These are phyloP conservation scores for Globisporangium echinulatum DNA, from an alignment of 352 stramenopile genomes.

Conservation along the genomic window DNA sequence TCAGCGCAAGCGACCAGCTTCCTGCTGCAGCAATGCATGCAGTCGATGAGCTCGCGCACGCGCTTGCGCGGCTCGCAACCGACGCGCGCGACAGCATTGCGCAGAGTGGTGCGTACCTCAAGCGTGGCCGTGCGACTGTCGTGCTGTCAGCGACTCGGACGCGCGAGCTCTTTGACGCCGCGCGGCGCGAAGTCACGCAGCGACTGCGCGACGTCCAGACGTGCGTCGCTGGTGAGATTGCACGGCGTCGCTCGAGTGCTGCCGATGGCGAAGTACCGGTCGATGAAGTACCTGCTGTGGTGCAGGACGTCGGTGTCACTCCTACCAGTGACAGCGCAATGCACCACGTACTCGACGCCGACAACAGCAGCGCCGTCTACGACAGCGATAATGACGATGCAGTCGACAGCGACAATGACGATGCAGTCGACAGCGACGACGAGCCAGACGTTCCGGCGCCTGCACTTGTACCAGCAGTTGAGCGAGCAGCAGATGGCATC, in stretches of 20 bases:
- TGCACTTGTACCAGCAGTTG: neutral
- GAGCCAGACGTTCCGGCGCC: neutral
- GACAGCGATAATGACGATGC: neutral
- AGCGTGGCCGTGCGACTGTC: constrained; percentile 48
- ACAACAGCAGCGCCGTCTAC: neutral
- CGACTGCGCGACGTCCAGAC: constrained; percentile 36
- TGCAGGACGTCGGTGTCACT: constrained; percentile 4
- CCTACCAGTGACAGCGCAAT: neutral
- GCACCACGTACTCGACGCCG: neutral
- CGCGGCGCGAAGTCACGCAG: constrained; percentile 36
- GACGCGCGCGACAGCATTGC: constrained; percentile 21
- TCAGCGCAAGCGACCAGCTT: constrained; percentile 41
- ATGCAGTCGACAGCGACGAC: neutral
- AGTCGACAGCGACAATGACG: neutral
- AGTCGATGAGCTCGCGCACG: constrained; percentile 40
- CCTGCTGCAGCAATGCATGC: constrained; percentile 35
- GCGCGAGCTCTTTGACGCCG: constrained; percentile 31
- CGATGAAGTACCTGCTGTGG: constrained; percentile 5
- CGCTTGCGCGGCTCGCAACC: constrained; percentile 26
- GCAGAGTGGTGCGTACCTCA: constrained; percentile 24
- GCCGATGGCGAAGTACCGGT: constrained; percentile 1
- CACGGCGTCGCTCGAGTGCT: constrained; percentile 33
- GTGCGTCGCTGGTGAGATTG: constrained; percentile 36
- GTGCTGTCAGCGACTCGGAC: constrained; percentile 42
- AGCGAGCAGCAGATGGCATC: no score